Evolutionary conservation across 768 basidiomycete species (phyloP).

Genomic region (Trametes cubensis): DNA sequence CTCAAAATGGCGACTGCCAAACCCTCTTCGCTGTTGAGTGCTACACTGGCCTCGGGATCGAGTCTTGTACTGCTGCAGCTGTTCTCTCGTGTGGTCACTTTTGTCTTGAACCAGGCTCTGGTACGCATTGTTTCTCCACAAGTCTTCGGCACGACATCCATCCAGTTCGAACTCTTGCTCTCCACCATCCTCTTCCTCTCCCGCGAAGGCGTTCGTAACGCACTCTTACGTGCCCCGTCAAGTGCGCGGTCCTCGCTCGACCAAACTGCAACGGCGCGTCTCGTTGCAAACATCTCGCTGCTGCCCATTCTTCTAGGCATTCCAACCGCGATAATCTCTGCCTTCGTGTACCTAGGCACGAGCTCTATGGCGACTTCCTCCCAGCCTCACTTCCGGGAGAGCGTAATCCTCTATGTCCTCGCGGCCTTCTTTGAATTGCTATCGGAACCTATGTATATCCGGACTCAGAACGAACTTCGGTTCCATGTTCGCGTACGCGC

Average conservation of each 20-base stretch:
- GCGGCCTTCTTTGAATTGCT: constrained; percentile 78
- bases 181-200: constrained; percentile 91
- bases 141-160: constrained; percentile 86
- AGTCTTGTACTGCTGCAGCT: constrained; percentile 88
- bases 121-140: constrained; percentile 82
- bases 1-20: neutral
- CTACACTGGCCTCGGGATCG: constrained; percentile 51
- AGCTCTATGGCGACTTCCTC: constrained; percentile 55
- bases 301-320: constrained; percentile 72
- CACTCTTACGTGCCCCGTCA: constrained; percentile 65
- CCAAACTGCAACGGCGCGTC: neutral
- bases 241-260: constrained; percentile 6
- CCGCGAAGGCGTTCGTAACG: constrained; percentile 90
- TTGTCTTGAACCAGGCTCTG: constrained; percentile 84
- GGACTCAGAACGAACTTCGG: constrained; percentile 62
- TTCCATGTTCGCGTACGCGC: constrained; percentile 78
- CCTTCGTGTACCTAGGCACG: constrained; percentile 54
- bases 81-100: constrained; percentile 82
- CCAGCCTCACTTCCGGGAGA: constrained; percentile 66
- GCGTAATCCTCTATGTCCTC: constrained; percentile 70
- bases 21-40: constrained; percentile 18
- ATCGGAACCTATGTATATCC: constrained; percentile 65
- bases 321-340: constrained; percentile 58
- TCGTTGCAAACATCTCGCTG: constrained; percentile 53
- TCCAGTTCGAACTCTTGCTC: constrained; percentile 91